Evolutionary conservation across 768 basidiomycete species (phyloP).

Genomic region (Amylocystis lapponica): DNA sequence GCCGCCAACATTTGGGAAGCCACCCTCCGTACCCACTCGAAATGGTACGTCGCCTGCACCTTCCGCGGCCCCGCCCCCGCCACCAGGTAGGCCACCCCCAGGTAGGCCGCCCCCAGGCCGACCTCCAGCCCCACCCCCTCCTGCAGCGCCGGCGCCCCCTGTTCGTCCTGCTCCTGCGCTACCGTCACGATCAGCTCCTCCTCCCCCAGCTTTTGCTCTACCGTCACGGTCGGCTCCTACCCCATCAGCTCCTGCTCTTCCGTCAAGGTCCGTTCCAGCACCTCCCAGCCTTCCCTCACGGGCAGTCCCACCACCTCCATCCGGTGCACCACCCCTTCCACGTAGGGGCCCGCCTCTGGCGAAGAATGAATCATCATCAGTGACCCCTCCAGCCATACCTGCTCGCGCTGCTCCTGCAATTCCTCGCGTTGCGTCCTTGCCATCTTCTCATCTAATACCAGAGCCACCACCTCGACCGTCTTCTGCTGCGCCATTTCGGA

Average conservation of each 20-base stretch:
- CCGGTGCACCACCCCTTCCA: conserved; percentile 33
- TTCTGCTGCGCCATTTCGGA: conserved; percentile 16
- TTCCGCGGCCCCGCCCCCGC: conserved; percentile 32
- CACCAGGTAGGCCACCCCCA: conserved; percentile 25
- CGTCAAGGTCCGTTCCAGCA: conserved; percentile 11
- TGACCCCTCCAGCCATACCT: conserved; percentile 23
- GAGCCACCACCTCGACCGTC: conserved; percentile 18
- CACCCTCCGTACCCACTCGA: conserved; percentile 58
- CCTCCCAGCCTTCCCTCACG: conserved; percentile 29
- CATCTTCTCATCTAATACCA: conserved; percentile 20
- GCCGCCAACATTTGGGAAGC: conserved; percentile 57
- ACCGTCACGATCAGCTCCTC: conserved; percentile 31
- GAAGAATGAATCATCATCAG: conserved; percentile 32
- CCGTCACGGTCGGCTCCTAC: conserved; percentile 24
- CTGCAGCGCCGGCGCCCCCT: conserved; percentile 19
- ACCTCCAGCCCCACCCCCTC: conserved; percentile 24
- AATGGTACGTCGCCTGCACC: conserved; percentile 29
- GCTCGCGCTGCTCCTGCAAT: conserved; percentile 14
- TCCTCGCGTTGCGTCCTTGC: conserved; percentile 13
- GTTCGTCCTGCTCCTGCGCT: conserved; percentile 21
- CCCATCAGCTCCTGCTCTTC: conserved; percentile 24
- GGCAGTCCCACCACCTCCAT: conserved; percentile 27
- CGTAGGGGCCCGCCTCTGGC: conserved; percentile 24
- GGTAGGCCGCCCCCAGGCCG: conserved; percentile 27
- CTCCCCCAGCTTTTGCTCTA: conserved; percentile 16